Percentiles rank a stretch among this genome's conserved stretches.
These are phyloP conservation scores for Haematococcus sp. DNA, from an alignment of 139 green algal species.

Conservation along the genomic window DNA sequence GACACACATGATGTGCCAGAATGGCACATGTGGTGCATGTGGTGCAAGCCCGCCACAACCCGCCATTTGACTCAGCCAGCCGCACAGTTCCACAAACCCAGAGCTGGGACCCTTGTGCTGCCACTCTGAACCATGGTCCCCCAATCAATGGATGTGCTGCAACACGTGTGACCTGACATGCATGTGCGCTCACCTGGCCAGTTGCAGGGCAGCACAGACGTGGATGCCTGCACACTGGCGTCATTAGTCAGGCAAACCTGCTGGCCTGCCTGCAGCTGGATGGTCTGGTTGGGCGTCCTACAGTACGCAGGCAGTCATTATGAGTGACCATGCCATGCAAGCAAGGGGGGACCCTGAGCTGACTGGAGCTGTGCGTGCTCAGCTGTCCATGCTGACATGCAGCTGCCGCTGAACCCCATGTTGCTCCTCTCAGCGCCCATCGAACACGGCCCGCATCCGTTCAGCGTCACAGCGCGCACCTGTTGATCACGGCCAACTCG, in stretches of 20 bases:
- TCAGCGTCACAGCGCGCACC: too few relatives aligned
- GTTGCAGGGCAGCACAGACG: conserved; percentile 46
- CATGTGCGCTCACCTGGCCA: background rate
- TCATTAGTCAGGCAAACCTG: conserved; percentile 63
- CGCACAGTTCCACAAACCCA: background rate
- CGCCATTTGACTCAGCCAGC: background rate
- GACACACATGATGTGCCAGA: too few relatives aligned
- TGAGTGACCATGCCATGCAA: too few relatives aligned
- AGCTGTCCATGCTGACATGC: background rate
- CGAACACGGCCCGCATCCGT: too few relatives aligned
- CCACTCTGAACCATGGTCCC: too few relatives aligned
- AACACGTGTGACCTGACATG: too few relatives aligned
- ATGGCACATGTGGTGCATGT: background rate
- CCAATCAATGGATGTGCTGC: too few relatives aligned
- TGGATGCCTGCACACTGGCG: conserved; percentile 22
- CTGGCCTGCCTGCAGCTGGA: conserved; percentile 59
- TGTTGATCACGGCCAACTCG: conserved; percentile 64
- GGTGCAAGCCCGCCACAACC: background rate
- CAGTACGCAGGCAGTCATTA: too few relatives aligned
- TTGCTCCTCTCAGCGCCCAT: too few relatives aligned
- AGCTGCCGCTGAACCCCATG: too few relatives aligned
- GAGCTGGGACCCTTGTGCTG: background rate
- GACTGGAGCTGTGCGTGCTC: background rate
- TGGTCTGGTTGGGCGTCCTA: conserved; percentile 39
- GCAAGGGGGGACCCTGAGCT: background rate